phyloP scores from a whole-genome alignment of 2,329 filamentous ascomycete genomes.

The Rutstroemia sp. region DNA sequence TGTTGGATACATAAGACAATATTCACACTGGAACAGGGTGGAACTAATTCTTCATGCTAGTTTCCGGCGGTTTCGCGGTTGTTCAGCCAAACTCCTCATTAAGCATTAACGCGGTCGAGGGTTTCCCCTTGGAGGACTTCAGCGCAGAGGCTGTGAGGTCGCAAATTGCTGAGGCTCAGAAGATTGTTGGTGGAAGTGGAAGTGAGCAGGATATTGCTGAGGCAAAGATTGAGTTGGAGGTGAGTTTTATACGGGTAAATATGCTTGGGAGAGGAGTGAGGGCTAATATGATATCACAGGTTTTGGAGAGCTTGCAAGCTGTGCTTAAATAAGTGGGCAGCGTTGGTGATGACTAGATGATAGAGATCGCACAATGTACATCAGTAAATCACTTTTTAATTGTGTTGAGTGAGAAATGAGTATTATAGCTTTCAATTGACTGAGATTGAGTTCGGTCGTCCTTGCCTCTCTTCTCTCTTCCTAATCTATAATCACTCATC shows the following conservation, averaged over 20 bases:
- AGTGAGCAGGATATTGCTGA: constrained; percentile 97
- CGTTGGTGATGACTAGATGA: constrained; percentile 15
- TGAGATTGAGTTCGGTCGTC: constrained; percentile 2
- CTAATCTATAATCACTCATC: not conserved
- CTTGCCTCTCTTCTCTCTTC: not conserved
- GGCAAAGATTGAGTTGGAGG: constrained; percentile 99
- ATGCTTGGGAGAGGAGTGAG: not conserved
- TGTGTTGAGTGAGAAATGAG: constrained; percentile 16
- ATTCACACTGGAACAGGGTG: not conserved
- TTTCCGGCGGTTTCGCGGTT: constrained; percentile 93
- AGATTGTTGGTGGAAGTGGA: constrained; percentile 81
- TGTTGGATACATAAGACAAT: constrained; percentile 33
- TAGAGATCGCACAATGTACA: constrained; percentile 28
- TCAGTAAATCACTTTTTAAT: constrained; percentile 26
- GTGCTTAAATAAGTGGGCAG: constrained; percentile 60
- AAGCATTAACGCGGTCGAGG: constrained; percentile 98
- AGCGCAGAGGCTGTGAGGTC: constrained; percentile 81
- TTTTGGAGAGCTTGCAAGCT: constrained; percentile 76
- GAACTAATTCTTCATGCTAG: constrained; percentile 39
- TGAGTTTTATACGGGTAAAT: constrained; percentile 35
- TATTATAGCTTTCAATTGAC: not conserved
- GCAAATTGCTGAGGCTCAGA: constrained; percentile 92
- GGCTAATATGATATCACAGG: constrained; percentile 44
- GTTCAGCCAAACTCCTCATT: constrained; percentile 91
- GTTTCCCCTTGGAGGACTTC: constrained; percentile 91